Conservation (phyloP, 1,139 yeast genomes). For the Eremothecium gossypii region DNA sequence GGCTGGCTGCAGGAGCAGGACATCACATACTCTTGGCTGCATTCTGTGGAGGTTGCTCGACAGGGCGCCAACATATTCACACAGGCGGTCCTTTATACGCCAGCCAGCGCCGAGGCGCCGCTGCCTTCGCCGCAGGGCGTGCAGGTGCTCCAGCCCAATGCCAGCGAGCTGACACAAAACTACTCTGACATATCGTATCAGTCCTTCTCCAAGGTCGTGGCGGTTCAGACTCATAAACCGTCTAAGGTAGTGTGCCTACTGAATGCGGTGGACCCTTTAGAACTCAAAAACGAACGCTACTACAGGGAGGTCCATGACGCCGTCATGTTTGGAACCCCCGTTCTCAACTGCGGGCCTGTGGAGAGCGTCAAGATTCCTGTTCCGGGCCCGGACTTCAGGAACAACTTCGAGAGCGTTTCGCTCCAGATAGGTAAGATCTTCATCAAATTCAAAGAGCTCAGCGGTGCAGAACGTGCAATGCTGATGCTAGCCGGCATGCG, state of each 20-base stretch:
- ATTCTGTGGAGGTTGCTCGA: slow-evolving; percentile 7
- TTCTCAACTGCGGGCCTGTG: slow-evolving; percentile 39
- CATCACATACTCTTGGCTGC: slow-evolving; percentile 10
- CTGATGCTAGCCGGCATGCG: slow-evolving; percentile 56
- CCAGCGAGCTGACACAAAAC: slow-evolving; percentile 14
- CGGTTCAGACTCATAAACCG: slow-evolving; percentile 11
- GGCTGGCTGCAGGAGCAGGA: slow-evolving; percentile 8
- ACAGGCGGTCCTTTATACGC: slow-evolving; percentile 2
- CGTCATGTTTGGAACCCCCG: slow-evolving; percentile 41
- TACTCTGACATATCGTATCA: slow-evolving; percentile 25
- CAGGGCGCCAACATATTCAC: slow-evolving; percentile 7
- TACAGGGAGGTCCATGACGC: slow-evolving; percentile 46
- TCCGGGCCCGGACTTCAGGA: slow-evolving; percentile 45
- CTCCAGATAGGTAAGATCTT: slow-evolving; percentile 64
- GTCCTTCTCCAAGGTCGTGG: slow-evolving; percentile 23
- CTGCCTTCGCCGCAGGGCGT: slow-evolving; percentile 10
- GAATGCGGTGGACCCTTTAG: slow-evolving; percentile 58
- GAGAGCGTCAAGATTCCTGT: slow-evolving; percentile 53
- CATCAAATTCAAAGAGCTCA: slow-evolving; percentile 49
- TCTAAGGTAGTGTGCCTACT: slow-evolving; percentile 57
- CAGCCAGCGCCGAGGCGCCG: slow-evolving; percentile 2
- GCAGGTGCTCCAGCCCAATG: slow-evolving; percentile 22
- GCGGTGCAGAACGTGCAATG: slow-evolving; percentile 49
- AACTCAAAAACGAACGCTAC: slow-evolving; percentile 44
- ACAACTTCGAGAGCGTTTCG: slow-evolving; percentile 34